Evolutionary conservation across 1,284 basidiomycete genomes (phyloP), one percentile per base, ranked within the genome.

Genomic region (Ceratobasidium sp.): DNA sequence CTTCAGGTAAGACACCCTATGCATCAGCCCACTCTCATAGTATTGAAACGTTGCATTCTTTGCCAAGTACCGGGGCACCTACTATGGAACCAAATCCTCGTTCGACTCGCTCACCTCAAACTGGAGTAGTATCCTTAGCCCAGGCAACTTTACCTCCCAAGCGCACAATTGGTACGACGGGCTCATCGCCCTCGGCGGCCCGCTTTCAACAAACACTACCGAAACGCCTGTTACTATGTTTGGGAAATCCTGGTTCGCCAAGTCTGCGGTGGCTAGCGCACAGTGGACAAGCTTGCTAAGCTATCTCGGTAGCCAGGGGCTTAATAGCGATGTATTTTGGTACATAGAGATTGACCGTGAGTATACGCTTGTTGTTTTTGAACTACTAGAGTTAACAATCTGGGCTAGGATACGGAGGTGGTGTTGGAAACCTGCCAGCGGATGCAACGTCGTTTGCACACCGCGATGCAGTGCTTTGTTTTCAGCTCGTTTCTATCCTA

Each of bases 271-370:
- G 19, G 51, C 64, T 3, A 22, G 14, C 3, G 37, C 48, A 34
- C 49, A 68, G 22, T 68, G 64, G 64, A 37, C 48, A 19, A 75
- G 64, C 34, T 63, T 73, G 72, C 56, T 76, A 11, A 37, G 69
- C 27, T 76, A 68, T 27, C 54, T 76, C 29, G 65, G 59, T 7
- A 48, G 48, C 5, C 24, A 75, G 31, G 73, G 63, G 22, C 43
- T 46, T 16, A 48, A 34, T 9, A 27, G 58, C 14, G 51, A 43
- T 24, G 31, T 29, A 13, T 62, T 34, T 41, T 76, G 73, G 71
- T 74, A 56, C 27, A 43, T 73, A 27, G 56, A 76, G 24, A 41
- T 68, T 51, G 72, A 74, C 48, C 39, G 75, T 74, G 31, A 29
- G 75, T 61, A n/a, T 11, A 29, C 8, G 13, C 8, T 19, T 27